Evolutionary conservation across 2,329 filamentous ascomycete species (phyloP).

Genomic region (Neofusicoccum sp.): DNA sequence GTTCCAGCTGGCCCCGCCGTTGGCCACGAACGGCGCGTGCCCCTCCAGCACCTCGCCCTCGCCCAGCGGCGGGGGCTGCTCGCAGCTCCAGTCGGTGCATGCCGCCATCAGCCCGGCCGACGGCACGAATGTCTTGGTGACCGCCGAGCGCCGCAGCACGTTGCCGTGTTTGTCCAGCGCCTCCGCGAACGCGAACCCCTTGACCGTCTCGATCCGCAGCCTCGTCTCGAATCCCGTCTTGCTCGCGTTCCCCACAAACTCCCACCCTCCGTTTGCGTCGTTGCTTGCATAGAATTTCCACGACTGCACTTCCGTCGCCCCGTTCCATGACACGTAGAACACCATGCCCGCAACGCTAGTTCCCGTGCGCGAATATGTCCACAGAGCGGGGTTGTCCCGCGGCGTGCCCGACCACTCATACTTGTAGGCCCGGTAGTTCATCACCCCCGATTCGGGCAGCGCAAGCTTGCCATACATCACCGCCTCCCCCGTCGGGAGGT

Average conservation of each 20-base stretch:
- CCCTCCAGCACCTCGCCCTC: constrained; percentile 20
- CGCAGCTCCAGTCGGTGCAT: constrained; percentile 35
- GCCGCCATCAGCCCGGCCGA: constrained; percentile 27
- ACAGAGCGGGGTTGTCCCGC: constrained; percentile 18
- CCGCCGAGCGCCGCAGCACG: constrained; percentile 31
- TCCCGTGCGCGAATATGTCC: constrained; percentile 19
- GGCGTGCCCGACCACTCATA: constrained; percentile 50
- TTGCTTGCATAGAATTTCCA: constrained; percentile 52
- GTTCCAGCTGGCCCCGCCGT: constrained; percentile 17
- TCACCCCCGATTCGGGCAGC: constrained; percentile 33
- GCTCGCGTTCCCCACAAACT: constrained; percentile 38
- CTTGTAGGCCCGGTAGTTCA: constrained; percentile 57
- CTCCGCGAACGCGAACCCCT: constrained; percentile 19
- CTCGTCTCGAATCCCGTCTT: constrained; percentile 47
- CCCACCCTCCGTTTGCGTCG: constrained; percentile 35
- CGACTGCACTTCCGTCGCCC: constrained; percentile 45
- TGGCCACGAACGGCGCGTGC: constrained; percentile 16
- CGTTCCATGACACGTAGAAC: constrained; percentile 56
- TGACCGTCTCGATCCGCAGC: constrained; percentile 18
- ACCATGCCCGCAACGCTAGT: constrained; percentile 32
- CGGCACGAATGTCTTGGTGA: constrained; percentile 38
- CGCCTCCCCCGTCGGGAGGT: constrained; percentile 47
- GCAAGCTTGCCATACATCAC: constrained; percentile 55
- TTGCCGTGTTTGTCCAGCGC: constrained; percentile 18
- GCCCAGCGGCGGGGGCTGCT: constrained; percentile 16